phyloP scores from a whole-genome alignment of 2,329 filamentous ascomycete species.

The Trichoderma atroviride region DNA sequence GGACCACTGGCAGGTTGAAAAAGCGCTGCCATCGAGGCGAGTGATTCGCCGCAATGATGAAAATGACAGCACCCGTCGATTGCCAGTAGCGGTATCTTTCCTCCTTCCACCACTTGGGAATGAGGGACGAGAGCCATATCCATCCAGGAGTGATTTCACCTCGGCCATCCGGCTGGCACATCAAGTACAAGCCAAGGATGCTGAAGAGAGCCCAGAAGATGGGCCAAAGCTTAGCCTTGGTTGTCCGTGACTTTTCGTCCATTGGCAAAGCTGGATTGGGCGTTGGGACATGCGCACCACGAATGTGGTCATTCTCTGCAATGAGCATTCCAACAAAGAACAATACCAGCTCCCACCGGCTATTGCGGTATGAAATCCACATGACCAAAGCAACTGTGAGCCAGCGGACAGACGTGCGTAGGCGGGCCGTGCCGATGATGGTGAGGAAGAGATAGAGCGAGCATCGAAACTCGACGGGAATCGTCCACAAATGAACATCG shows the following conservation, averaged over 20 bases:
- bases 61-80: constrained; percentile 54
- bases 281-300: constrained; percentile 47
- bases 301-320: constrained; percentile 57
- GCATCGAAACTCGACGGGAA: constrained; percentile 62
- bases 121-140: constrained; percentile 50
- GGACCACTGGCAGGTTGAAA: constrained; percentile 53
- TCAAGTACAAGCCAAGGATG: constrained; percentile 55
- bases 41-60: constrained; percentile 54
- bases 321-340: constrained; percentile 59
- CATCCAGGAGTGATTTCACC: constrained; percentile 57
- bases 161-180: constrained; percentile 43
- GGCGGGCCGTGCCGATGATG: constrained; percentile 52
- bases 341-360: constrained; percentile 58
- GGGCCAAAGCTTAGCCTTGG: constrained; percentile 26
- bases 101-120: constrained; percentile 53
- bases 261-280: constrained; percentile 32
- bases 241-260: constrained; percentile 29
- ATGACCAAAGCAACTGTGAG: constrained; percentile 46
- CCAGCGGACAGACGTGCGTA: constrained; percentile 48
- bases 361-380: constrained; percentile 50
- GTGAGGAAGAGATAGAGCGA: constrained; percentile 61
- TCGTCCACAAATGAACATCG: constrained; percentile 65
- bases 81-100: constrained; percentile 61
- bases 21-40: constrained; percentile 51
- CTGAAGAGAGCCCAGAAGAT: constrained; percentile 48